Percentiles rank a stretch among this genome's conserved stretches.
Conservation (phyloP, 371 early-diverging fungal genomes). For the Mucor ambiguus region DNA sequence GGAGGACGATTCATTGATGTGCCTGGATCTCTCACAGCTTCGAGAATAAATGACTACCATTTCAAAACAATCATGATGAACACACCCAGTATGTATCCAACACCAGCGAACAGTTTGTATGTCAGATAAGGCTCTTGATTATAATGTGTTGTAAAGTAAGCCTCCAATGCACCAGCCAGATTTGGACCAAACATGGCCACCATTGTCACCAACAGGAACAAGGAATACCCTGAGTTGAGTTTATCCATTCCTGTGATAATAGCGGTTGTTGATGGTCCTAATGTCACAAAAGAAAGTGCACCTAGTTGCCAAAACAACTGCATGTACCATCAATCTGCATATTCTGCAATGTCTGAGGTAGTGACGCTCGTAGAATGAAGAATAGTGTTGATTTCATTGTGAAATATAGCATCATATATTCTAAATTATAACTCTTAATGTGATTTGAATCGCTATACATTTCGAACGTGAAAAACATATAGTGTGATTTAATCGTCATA, state of each 20-base stretch:
- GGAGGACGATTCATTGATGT: not conserved
- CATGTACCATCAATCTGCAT: too few species aligned
- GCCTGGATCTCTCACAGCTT: conserved; percentile 13
- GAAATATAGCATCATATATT: too few species aligned
- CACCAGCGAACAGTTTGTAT: conserved; percentile 35
- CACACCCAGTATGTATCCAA: conserved; percentile 23
- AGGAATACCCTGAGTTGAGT: conserved; percentile 26
- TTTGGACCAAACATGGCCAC: conserved; percentile 36
- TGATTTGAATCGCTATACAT: too few species aligned
- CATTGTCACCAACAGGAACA: conserved; percentile 23
- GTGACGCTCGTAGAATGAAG: too few species aligned
- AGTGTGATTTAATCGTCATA: too few species aligned
- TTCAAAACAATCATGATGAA: conserved; percentile 29
- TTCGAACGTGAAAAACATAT: too few species aligned
- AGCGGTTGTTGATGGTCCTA: conserved; percentile 35
- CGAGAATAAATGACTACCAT: not conserved
- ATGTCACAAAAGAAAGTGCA: conserved; percentile 28
- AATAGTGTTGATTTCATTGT: too few species aligned
- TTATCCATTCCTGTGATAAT: conserved; percentile 25
- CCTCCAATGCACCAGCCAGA: conserved; percentile 26
- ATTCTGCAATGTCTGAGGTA: too few species aligned
- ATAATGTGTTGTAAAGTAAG: conserved; percentile 1
- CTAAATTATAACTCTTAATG: too few species aligned
- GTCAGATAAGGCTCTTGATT: conserved; percentile 16
- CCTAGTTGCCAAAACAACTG: too few species aligned